Evolutionary conservation across 805 yeast species (phyloP), one percentile per base, ranked within the genome.

Genomic region (Barnettozyma pratensis): DNA sequence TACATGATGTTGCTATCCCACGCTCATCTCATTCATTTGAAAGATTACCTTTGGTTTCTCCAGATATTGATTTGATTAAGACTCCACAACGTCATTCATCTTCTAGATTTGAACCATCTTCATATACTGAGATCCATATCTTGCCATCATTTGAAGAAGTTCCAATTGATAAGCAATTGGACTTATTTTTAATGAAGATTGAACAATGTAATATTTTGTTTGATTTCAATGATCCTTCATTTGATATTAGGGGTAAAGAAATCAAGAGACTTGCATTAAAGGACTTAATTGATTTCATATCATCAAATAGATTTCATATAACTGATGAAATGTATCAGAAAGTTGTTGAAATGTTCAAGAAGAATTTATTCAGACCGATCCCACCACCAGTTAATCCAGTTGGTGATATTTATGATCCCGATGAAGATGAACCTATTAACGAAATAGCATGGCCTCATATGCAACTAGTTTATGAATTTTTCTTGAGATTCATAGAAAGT

Each of bases 381-480:
- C 98, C 99, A 4, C 99, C 99, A 1, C 97, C 98, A 1, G 96
- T 91, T 36, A 94, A 94, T 65, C 98, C 98, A 5, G 79, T 91
- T 41, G 99, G 99, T 37, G 99, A 94, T 55, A 79, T 92, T 37
- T 94, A 79, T 67, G 99, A 94, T 61, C 99, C 99, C 1, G 99
- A 94, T 69, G 99, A 94, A 69, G 99, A 94, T 71, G 99, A 94
- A 68, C 98, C 98, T 3, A 96, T 94, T 37, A 81, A 83, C 59
- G 98, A 94, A 65, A 80, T 92, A 54, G 91, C 97, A 8, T 94
- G 99, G 99, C 96, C 98, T 10, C 99, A 94, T 66, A 94, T 94
- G 98, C 96, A 89, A 68, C 79, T 90, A 39, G 96, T 91, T 32
- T 94, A 94, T 70, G 98, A 94, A 67, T 89, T 94, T 61, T 92